A percentile compares a stretch with the other conserved stretches of the same genome.
Evolutionary conservation across 345 rosid genomes (phyloP).

Genomic region (Noccaea caerulescens): DNA sequence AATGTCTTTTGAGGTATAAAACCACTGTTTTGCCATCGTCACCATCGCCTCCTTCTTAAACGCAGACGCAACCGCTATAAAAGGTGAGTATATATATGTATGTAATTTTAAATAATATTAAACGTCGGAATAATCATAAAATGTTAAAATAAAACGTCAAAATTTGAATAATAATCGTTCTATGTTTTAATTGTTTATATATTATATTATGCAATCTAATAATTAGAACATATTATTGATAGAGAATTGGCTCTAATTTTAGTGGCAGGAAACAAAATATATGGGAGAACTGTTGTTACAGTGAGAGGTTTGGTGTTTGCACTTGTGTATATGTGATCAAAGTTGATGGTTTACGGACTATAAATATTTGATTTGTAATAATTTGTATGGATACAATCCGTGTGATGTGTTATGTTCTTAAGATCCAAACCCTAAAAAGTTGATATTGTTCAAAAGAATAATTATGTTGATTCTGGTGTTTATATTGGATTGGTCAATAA

Average conservation of each 20-base stretch:
- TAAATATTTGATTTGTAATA: background rate
- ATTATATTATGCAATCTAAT: background rate
- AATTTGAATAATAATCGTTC: background rate
- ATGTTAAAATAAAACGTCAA: too few species aligned
- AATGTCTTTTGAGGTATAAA: constrained; percentile 27
- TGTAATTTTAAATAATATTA: background rate
- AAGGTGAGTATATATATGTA: background rate
- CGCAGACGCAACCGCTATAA: background rate
- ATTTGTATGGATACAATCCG: background rate
- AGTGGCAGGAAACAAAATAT: constrained; percentile 21
- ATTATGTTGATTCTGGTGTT: background rate
- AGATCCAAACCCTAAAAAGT: background rate
- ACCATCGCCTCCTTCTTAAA: background rate
- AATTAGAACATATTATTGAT: background rate
- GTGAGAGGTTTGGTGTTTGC: constrained; percentile 20
- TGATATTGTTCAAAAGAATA: background rate
- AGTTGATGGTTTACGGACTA: background rate
- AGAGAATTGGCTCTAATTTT: background rate
- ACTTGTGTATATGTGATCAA: constrained; percentile 13
- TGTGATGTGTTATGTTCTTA: background rate
- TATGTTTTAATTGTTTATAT: too few species aligned
- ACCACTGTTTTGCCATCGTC: background rate
- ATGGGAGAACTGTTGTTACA: constrained; percentile 5
- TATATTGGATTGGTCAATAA: constrained; percentile 1
- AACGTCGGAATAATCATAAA: too few species aligned